Conservation (phyloP, 495 filamentous ascomycete genomes). For the Clohesyomyces aquaticus region DNA sequence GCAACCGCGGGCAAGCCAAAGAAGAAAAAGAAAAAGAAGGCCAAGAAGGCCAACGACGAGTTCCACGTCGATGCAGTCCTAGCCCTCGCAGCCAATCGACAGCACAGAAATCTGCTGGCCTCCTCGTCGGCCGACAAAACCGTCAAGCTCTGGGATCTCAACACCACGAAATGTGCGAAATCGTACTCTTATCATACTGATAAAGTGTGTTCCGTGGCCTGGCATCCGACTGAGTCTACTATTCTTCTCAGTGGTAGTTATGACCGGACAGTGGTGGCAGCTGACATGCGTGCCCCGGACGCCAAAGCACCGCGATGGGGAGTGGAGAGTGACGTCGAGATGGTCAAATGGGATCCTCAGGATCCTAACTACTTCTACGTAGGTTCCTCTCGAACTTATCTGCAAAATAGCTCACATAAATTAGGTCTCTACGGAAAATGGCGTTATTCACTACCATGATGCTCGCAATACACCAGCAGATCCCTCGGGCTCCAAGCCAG, state of each 20-base stretch:
- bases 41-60: conserved; percentile 81
- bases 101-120: conserved; percentile 92
- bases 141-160: conserved; percentile 96
- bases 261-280: conserved; percentile 86
- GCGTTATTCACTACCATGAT: conserved; percentile 87
- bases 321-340: conserved; percentile 94
- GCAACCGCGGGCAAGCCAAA: conserved; percentile 60
- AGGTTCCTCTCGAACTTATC: conserved; percentile 14
- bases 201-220: conserved; percentile 93
- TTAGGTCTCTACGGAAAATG: conserved; percentile 79
- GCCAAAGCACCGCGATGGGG: conserved; percentile 78
- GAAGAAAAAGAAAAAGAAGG: conserved; percentile 83
- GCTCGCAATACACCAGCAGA: conserved; percentile 68
- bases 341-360: conserved; percentile 88
- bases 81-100: conserved; percentile 85
- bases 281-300: conserved; percentile 91
- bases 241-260: conserved; percentile 90
- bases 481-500: conserved; percentile 74
- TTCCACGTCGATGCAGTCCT: conserved; percentile 95
- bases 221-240: conserved; percentile 86
- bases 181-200: conserved; percentile 90
- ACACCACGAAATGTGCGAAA: conserved; percentile 87
- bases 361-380: conserved; percentile 89
- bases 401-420: background rate
- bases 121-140: conserved; percentile 96